Evolutionary conservation across 2,329 filamentous ascomycete species (phyloP).

Genomic region (Fusarium robinianum): DNA sequence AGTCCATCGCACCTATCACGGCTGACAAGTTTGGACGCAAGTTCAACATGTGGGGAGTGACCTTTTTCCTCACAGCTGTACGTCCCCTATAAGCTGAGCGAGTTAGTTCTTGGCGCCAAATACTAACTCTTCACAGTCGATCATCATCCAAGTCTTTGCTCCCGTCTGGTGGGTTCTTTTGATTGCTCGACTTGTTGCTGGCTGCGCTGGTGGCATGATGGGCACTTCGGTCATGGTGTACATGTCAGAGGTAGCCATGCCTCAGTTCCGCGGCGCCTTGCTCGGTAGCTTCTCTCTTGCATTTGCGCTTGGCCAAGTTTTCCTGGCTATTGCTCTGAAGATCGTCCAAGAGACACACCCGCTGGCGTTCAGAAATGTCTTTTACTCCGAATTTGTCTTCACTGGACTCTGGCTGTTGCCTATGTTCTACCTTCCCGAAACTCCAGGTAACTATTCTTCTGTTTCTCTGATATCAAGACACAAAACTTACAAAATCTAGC

Average conservation of each 20-base stretch:
- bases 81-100: neutral
- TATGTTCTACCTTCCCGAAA: conserved; percentile 12
- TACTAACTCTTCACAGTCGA: conserved; percentile 2
- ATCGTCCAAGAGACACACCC: conserved; percentile 7
- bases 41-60: conserved; percentile 18
- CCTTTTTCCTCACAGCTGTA: conserved; percentile 15
- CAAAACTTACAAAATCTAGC: neutral
- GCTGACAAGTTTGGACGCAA: conserved; percentile 9
- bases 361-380: conserved; percentile 11
- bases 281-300: conserved; percentile 14
- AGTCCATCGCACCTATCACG: conserved; percentile 9
- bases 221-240: conserved; percentile 20
- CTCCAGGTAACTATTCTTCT: conserved; percentile 14
- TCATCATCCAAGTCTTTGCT: conserved; percentile 12
- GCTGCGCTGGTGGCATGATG: conserved; percentile 18
- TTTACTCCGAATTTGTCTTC: conserved; percentile 21
- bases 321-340: conserved; percentile 12
- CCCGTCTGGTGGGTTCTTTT: conserved; percentile 14
- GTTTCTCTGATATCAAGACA: too few species aligned
- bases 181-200: conserved; percentile 15
- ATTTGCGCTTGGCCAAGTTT: conserved; percentile 13
- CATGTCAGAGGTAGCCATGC: conserved; percentile 21
- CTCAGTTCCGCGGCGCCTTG: conserved; percentile 12
- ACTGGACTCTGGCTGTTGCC: conserved; percentile 15
- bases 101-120: neutral